phyloP scores from a whole-genome alignment of 2,329 filamentous ascomycete species.

The Fusarium sacchari region DNA sequence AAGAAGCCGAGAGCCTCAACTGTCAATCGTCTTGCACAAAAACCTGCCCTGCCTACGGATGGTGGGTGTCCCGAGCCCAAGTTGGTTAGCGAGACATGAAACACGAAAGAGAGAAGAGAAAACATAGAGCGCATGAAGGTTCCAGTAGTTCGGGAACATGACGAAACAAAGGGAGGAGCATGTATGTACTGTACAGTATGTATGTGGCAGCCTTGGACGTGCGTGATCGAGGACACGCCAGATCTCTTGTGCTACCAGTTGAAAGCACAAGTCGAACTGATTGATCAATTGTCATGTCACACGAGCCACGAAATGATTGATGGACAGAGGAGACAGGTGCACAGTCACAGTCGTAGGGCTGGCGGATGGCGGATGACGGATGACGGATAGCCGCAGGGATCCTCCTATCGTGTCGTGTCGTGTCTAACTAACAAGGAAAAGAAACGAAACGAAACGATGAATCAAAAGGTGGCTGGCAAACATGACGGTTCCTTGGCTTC shows the following conservation, averaged over 20 bases:
- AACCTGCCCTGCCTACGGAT: constrained; percentile 1
- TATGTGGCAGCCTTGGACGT: constrained; percentile 21
- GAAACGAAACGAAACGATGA: background rate
- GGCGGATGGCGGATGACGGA: background rate
- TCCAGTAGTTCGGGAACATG: constrained; percentile 12
- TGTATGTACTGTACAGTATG: background rate
- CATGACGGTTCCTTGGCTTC: constrained; percentile 10
- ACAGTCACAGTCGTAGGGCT: constrained; percentile 11
- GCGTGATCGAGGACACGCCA: constrained; percentile 39
- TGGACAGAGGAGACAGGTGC: background rate
- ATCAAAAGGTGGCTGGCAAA: constrained; percentile 10
- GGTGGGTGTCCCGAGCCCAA: background rate
- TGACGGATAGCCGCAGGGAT: constrained; percentile 7
- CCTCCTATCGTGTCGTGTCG: background rate
- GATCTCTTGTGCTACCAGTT: constrained; percentile 39
- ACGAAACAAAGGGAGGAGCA: constrained; percentile 10
- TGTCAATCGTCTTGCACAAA: background rate
- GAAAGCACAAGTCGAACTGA: background rate
- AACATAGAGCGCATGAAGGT: constrained; percentile 3
- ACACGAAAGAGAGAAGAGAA: constrained; percentile 1
- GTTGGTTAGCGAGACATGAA: background rate
- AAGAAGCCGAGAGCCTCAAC: constrained; percentile 6
- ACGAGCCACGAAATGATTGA: constrained; percentile 6
- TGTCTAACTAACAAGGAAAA: background rate
- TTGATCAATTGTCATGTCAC: constrained; percentile 13